phyloP scores from a whole-genome alignment of 805 yeast genomes.

The Lipomyces japonicus region DNA sequence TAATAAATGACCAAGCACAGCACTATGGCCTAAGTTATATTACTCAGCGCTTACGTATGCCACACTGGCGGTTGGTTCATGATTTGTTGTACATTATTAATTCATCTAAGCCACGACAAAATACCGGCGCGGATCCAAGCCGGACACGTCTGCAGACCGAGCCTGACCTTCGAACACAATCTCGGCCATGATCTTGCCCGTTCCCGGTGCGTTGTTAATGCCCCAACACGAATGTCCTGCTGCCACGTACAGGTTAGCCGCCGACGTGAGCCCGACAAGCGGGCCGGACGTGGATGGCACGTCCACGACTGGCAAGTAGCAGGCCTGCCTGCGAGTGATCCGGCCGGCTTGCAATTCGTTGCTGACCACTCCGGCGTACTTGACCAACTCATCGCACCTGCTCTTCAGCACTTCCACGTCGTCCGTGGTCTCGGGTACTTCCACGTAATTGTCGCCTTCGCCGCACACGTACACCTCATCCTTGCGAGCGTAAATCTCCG shows the following conservation, averaged over 20 bases:
- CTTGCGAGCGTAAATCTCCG: slow-evolving; percentile 90
- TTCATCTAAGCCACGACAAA: slow-evolving; percentile 45
- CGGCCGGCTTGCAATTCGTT: slow-evolving; percentile 68
- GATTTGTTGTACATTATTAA: background rate
- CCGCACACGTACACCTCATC: slow-evolving; percentile 98
- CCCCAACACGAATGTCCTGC: slow-evolving; percentile 99
- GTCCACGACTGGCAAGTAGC: slow-evolving; percentile 90
- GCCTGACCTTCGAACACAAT: slow-evolving; percentile 78
- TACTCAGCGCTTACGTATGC: too few relatives aligned
- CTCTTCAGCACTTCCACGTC: slow-evolving; percentile 84
- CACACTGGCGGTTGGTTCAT: too few relatives aligned
- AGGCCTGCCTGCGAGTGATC: slow-evolving; percentile 81
- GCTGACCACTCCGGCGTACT: slow-evolving; percentile 72
- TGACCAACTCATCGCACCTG: slow-evolving; percentile 82
- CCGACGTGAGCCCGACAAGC: slow-evolving; percentile 88
- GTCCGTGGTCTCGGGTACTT: slow-evolving; percentile 89
- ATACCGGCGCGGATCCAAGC: slow-evolving; percentile 79
- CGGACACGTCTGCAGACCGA: slow-evolving; percentile 69
- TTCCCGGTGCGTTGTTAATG: slow-evolving; percentile 93
- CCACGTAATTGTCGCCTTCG: slow-evolving; percentile 88
- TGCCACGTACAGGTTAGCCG: slow-evolving; percentile 70
- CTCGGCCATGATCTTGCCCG: slow-evolving; percentile 92
- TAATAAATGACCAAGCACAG: too few relatives aligned
- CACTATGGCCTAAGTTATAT: too few relatives aligned
- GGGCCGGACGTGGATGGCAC: slow-evolving; percentile 93